Evolutionary conservation across 1,139 yeast species (phyloP), one percentile per base, ranked within the genome.

Genomic region (Tardiomyces digboiensis): DNA sequence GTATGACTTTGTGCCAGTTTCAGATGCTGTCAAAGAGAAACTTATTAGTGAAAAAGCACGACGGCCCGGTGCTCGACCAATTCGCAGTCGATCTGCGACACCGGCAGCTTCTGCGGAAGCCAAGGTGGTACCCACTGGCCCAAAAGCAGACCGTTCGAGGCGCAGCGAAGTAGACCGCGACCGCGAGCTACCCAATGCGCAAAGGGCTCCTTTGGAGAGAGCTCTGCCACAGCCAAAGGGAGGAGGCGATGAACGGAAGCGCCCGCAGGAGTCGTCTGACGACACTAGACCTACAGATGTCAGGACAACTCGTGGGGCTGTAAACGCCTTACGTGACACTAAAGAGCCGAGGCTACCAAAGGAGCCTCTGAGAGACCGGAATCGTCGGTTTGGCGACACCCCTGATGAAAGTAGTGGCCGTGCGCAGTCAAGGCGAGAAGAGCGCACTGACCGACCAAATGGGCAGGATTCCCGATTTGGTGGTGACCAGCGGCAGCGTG

Each of bases 1-100:
- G 26, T 58, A 57, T 44, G 58, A 60, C 19, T 60, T 57, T 45
- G 54, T 52, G 41, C 46, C 49, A 2, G 50, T 54, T 26, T 40
- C 49, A 5, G 56, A 53, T n/a, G 50, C 47, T 21, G 51, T 46
- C 16, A 54, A 54, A 45, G 43, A 44, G 16, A 44, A 47, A 16
- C 44, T 50, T 22, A 48, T 59, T 19, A 50, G 46, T 23, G 51
- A 46, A 10, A 52, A 51, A 8, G 33, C 41, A n/a, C 29, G 16
- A 10, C 42, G 39, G 16, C 42, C 42, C 3, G 47, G 52, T 37
- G 52, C 42, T 23, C 59, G 16, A 48, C 47, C 29, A 41, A n/a
- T n/a, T n/a, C n/a, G n/a, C n/a, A 41, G 39, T 39, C 33, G 33
- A 4, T 5, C 33, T 26, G 33, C 33, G 33, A 26, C 38, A 16